A percentile compares a stretch with the other conserved stretches of the same genome.
Evolutionary conservation across 768 basidiomycete species (phyloP).

Genomic region (Mycena floridula): DNA sequence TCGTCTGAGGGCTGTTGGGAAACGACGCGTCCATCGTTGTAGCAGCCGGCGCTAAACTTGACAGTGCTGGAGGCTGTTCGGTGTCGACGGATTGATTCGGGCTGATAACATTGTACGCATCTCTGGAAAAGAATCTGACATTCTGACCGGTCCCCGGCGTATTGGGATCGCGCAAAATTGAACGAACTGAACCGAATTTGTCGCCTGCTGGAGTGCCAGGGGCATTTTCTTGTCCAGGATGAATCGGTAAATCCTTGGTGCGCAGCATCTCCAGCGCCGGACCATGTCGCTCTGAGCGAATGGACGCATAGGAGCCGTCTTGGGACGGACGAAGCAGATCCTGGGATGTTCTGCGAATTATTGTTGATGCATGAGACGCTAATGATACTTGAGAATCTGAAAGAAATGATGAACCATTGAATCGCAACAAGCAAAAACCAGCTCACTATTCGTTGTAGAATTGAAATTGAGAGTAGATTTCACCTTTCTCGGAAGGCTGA

Average conservation of each 20-base stretch:
- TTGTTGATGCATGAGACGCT: not conserved
- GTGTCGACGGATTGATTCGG: constrained; percentile 52
- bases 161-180: constrained; percentile 65
- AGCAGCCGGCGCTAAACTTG: too few relatives aligned
- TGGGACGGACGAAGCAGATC: constrained; percentile 5
- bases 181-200: constrained; percentile 52
- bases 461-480: constrained; percentile 32
- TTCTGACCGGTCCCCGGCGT: constrained; percentile 76
- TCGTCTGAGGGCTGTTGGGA: constrained; percentile 12
- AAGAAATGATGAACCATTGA: not conserved
- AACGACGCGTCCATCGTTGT: too few relatives aligned
- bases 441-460: constrained; percentile 27
- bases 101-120: constrained; percentile 58
- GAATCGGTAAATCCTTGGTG: constrained; percentile 1
- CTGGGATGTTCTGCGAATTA: constrained; percentile 9
- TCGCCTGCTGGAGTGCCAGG: constrained; percentile 22
- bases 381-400: constrained; percentile 14
- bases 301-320: constrained; percentile 1
- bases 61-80: constrained; percentile 17
- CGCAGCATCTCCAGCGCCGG: constrained; percentile 2
- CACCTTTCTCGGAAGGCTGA: constrained; percentile 46
- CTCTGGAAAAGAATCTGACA: constrained; percentile 71
- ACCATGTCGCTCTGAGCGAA: constrained; percentile 1
- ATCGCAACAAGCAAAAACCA: constrained; percentile 23
- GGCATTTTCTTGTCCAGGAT: too few relatives aligned